phyloP scores from a whole-genome alignment of 2,329 filamentous ascomycete species.

The Trichoderma semiorbis region DNA sequence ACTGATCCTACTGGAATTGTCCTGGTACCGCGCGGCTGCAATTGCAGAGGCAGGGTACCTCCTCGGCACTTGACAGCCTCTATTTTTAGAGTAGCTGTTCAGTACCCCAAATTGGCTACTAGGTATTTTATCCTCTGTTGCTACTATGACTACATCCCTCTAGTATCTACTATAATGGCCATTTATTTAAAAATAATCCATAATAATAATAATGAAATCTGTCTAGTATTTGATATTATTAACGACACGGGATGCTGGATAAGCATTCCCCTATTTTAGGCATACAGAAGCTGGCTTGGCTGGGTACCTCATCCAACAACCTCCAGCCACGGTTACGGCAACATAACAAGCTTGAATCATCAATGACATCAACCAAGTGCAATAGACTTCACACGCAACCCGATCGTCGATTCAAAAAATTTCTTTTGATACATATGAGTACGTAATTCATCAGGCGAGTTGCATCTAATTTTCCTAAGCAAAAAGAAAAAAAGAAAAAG shows the following conservation, averaged over 20 bases:
- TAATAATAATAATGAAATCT: too few species aligned
- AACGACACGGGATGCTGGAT: too few species aligned
- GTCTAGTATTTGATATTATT: too few species aligned
- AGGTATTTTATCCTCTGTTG: too few species aligned
- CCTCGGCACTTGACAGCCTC: conserved; percentile 1
- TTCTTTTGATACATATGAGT: neutral
- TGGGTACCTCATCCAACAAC: neutral
- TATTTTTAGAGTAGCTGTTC: neutral
- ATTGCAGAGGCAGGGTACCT: neutral
- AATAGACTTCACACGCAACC: neutral
- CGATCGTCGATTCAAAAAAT: neutral
- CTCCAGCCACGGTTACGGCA: neutral
- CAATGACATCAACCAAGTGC: neutral
- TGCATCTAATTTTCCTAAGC: neutral
- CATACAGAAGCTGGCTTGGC: neutral
- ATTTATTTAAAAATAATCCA: too few species aligned
- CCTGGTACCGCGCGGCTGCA: neutral
- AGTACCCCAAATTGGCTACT: too few species aligned
- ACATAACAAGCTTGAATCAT: neutral
- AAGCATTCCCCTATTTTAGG: neutral
- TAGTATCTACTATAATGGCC: too few species aligned
- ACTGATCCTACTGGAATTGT: neutral
- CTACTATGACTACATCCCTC: too few species aligned
- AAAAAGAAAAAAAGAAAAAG: neutral
- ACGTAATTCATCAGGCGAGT: neutral